These are phyloP conservation scores for Cordyceps javanica DNA, from an alignment of 2,329 filamentous ascomycete genomes.

Conservation along the genomic window DNA sequence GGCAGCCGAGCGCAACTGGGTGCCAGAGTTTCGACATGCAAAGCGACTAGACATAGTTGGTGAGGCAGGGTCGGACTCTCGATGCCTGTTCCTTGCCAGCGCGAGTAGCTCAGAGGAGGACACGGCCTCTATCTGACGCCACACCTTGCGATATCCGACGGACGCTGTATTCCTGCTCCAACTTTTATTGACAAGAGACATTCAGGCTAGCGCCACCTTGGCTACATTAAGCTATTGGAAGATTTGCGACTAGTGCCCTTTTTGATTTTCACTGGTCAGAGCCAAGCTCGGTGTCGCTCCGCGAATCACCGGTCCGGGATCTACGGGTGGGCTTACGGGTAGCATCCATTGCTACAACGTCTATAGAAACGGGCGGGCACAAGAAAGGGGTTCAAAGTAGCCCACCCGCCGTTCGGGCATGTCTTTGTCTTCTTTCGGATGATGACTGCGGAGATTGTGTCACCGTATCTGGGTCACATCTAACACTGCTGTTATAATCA, in stretches of 20 bases:
- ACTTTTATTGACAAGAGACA: background rate
- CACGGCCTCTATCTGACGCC: background rate
- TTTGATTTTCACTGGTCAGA: background rate
- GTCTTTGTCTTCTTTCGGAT: background rate
- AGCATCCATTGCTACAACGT: background rate
- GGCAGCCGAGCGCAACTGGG: background rate
- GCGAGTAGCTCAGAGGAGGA: background rate
- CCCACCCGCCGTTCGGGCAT: no score
- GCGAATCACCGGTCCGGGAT: conserved; percentile 5
- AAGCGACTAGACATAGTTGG: background rate
- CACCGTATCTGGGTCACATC: no score
- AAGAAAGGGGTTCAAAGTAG: background rate
- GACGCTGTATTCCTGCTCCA: background rate
- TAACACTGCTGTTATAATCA: background rate
- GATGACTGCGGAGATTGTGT: background rate
- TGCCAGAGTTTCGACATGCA: background rate
- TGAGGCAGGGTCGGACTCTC: background rate
- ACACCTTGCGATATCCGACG: background rate
- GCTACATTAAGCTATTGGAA: background rate
- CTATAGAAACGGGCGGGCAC: background rate
- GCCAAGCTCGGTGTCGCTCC: background rate
- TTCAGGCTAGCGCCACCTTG: background rate
- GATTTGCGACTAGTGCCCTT: background rate
- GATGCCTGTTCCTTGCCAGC: background rate
- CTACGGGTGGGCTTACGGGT: background rate